Percentiles rank a stretch among this genome's conserved stretches.
phyloP scores from a whole-genome alignment of 2,329 filamentous ascomycete species.

The Drechslerella stenobrocha region DNA sequence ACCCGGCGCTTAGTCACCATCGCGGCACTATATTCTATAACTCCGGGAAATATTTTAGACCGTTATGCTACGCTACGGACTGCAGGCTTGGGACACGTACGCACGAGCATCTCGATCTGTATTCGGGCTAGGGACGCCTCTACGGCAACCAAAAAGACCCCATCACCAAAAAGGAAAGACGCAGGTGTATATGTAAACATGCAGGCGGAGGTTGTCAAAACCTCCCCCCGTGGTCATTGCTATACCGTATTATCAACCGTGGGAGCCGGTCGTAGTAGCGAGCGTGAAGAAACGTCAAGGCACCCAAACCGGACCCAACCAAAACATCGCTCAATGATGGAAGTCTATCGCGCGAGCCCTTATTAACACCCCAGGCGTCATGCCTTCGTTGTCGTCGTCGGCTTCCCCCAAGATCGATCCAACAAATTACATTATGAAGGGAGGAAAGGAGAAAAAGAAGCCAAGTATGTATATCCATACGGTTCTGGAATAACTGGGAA shows the following conservation, averaged over 20 bases:
- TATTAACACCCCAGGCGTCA: slow-evolving; percentile 28
- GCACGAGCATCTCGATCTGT: too few relatives aligned
- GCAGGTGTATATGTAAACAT: too few relatives aligned
- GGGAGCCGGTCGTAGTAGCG: background rate
- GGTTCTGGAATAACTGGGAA: slow-evolving; percentile 10
- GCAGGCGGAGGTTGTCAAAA: too few relatives aligned
- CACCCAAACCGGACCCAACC: slow-evolving; percentile 15
- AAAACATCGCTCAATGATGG: slow-evolving; percentile 11
- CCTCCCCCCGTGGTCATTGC: background rate
- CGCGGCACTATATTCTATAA: background rate
- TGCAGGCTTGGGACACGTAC: too few relatives aligned
- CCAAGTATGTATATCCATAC: slow-evolving; percentile 34
- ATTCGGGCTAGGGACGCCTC: too few relatives aligned
- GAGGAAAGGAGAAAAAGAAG: slow-evolving; percentile 6
- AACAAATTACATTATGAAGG: slow-evolving; percentile 26
- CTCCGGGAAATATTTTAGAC: too few relatives aligned
- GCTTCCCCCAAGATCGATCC: slow-evolving; percentile 19
- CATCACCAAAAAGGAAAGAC: too few relatives aligned
- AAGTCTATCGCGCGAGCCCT: slow-evolving; percentile 35
- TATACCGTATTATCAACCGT: background rate
- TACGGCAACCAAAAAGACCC: too few relatives aligned
- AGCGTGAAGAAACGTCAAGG: slow-evolving; percentile 9
- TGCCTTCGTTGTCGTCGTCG: slow-evolving; percentile 15
- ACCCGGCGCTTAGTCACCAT: background rate
- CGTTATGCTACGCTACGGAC: too few relatives aligned